Percentiles rank a stretch among this genome's conserved stretches.
Conservation (phyloP, 345 rosid genomes). For the Aethionema arabicum region DNA sequence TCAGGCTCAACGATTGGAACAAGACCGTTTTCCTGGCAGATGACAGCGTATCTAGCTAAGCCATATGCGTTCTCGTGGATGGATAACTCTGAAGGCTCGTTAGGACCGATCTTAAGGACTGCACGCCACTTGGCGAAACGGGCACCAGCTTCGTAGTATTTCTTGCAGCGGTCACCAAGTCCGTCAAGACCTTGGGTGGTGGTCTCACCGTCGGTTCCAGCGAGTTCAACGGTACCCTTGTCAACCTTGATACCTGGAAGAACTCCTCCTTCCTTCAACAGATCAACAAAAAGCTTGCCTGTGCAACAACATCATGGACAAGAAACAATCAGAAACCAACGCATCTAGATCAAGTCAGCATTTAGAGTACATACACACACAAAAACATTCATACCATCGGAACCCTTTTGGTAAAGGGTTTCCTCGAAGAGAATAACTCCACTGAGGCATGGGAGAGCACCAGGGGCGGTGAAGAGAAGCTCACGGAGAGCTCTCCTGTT, state of each 20-base stretch:
- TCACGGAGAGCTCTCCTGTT: slow-evolving; percentile 93
- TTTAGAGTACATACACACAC: not conserved
- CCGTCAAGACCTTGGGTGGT: slow-evolving; percentile 95
- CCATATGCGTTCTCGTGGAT: slow-evolving; percentile 53
- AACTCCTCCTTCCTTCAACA: slow-evolving; percentile 84
- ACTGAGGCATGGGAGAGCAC: slow-evolving; percentile 73
- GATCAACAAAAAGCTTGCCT: slow-evolving; percentile 86
- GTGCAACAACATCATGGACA: slow-evolving; percentile 6
- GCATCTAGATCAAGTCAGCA: not conserved
- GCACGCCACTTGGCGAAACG: slow-evolving; percentile 98
- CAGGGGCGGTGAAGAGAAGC: slow-evolving; percentile 88
- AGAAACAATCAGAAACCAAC: not conserved
- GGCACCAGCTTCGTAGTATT: slow-evolving; percentile 45
- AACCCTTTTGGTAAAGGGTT: slow-evolving; percentile 82
- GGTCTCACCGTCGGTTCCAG: slow-evolving; percentile 94
- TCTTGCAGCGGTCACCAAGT: slow-evolving; percentile 59
- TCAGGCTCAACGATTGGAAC: slow-evolving; percentile 96
- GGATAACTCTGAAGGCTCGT: slow-evolving; percentile 76
- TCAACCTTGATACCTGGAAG: slow-evolving; percentile 98
- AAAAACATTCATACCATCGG: slow-evolving; percentile 45
- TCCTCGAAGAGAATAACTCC: slow-evolving; percentile 90
- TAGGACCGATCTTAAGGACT: slow-evolving; percentile 83
- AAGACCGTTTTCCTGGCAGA: slow-evolving; percentile 97
- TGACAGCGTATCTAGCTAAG: slow-evolving; percentile 64
- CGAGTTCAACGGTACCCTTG: slow-evolving; percentile 93